Evolutionary conservation across 2,329 filamentous ascomycete species (phyloP).

Genomic region (Teratosphaeria viscida): DNA sequence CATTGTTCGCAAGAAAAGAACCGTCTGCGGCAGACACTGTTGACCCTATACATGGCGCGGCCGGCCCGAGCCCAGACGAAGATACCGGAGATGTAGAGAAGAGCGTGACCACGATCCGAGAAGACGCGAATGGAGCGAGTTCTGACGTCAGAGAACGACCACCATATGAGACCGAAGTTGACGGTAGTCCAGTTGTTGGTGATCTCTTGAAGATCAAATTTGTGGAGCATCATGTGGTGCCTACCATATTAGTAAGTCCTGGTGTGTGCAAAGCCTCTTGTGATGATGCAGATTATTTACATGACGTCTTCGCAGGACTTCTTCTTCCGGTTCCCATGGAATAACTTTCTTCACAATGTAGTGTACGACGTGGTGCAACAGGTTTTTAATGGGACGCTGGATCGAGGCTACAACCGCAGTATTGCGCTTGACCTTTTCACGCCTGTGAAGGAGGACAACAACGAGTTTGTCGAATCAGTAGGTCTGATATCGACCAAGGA

Average conservation of each 20-base stretch:
- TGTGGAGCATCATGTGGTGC: slow-evolving; percentile 86
- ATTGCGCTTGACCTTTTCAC: slow-evolving; percentile 81
- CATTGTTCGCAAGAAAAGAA: slow-evolving; percentile 46
- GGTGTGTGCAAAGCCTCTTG: neutral
- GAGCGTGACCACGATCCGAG: slow-evolving; percentile 23
- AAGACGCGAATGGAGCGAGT: slow-evolving; percentile 10
- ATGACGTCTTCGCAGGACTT: slow-evolving; percentile 54
- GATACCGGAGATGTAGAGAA: slow-evolving; percentile 15
- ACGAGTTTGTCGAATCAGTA: slow-evolving; percentile 9
- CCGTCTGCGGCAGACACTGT: slow-evolving; percentile 4
- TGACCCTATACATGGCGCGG: slow-evolving; percentile 6
- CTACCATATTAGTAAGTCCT: slow-evolving; percentile 74
- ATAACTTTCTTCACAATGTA: slow-evolving; percentile 98
- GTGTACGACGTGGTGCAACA: slow-evolving; percentile 98
- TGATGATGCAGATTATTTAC: neutral
- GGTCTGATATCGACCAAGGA: slow-evolving; percentile 57
- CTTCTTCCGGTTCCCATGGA: slow-evolving; percentile 98
- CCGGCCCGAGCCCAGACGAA: neutral
- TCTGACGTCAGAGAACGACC: slow-evolving; percentile 9
- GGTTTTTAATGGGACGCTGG: slow-evolving; percentile 97
- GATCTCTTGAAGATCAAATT: slow-evolving; percentile 95
- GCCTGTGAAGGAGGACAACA: slow-evolving; percentile 3
- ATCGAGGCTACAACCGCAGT: slow-evolving; percentile 82
- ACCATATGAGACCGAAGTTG: slow-evolving; percentile 46
- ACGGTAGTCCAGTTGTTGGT: slow-evolving; percentile 72